Base-by-base conservation (phyloP, 129 eudicot genomes). In the Ambrosia artemisiifolia region DNA sequence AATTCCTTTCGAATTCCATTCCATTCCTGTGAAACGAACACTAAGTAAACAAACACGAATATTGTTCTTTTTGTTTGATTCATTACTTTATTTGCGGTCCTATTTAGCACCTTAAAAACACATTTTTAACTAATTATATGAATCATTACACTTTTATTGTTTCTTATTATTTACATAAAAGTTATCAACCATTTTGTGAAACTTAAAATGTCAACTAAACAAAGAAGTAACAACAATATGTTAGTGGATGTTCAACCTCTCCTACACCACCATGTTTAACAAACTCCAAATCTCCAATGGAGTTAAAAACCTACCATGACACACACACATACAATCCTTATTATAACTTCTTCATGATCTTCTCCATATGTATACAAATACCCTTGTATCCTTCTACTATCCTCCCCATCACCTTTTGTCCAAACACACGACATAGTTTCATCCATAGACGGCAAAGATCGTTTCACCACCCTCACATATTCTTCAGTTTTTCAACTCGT, bases 241-340 rank as follows among this genome's bases (percentile, higher is more conserved):
- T 72, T n/a, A 78, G 18, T 0, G 97, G 97, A 73, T 85, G 64
- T 9, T 63, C 83, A 4, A 91, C 92, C 1, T 84, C 87, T 6
- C 70, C 85, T 3, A 90, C 90, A 3, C 97, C 97, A 2, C 84
- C 97, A 35, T 91, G 97, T 78, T 86, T 82, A 3, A 91, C 85
- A 73, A 91, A 91, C n/a, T n/a, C n/a, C n/a, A n/a, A n/a, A n/a
- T n/a, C 65, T 91, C 89, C 1, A 84, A 82, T 3, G 97, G 97
- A 4, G 89, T 64, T 54, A 87, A 72, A 34, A 80, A 88, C 59
- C 70, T 57, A n/a, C 90, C 95, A 67, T 91, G 97, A 63, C 97
- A 91, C 0, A 82, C 95, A 56, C 97, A 91, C 6, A 91, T n/a
- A n/a, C n/a, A n/a, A n/a, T n/a, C n/a, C n/a, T 78, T 51, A 91